Conservation (phyloP, 805 yeast genomes). For the Cyberlindnera sargentensis region DNA sequence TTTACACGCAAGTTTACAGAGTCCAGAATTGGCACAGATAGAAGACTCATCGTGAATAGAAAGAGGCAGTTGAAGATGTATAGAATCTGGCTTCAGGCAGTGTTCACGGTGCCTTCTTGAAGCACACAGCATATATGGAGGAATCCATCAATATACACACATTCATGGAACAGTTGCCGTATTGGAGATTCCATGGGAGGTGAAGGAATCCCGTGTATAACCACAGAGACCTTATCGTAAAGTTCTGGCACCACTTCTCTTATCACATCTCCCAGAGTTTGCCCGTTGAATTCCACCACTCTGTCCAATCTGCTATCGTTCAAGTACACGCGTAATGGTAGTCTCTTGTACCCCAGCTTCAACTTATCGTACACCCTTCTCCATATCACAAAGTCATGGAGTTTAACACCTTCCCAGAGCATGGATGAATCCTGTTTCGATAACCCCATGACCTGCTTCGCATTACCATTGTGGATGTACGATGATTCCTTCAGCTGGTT, state of each 20-base stretch:
- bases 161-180: slow-evolving; percentile 36
- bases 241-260: slow-evolving; percentile 36
- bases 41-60: slow-evolving; percentile 85
- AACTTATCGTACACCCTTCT: not conserved
- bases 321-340: slow-evolving; percentile 1
- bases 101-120: slow-evolving; percentile 43
- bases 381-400: slow-evolving; percentile 28
- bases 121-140: slow-evolving; percentile 32
- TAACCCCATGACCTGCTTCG: slow-evolving; percentile 74
- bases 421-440: slow-evolving; percentile 51
- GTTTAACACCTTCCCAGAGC: slow-evolving; percentile 48
- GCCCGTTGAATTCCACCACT: not conserved
- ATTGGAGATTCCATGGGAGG: slow-evolving; percentile 40
- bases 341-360: not conserved
- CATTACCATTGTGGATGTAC: slow-evolving; percentile 65
- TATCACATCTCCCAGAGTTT: slow-evolving; percentile 34
- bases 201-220: slow-evolving; percentile 46
- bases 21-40: slow-evolving; percentile 77
- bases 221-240: slow-evolving; percentile 38
- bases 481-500: slow-evolving; percentile 82
- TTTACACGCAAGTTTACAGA: slow-evolving; percentile 64
- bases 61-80: slow-evolving; percentile 93
- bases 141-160: slow-evolving; percentile 57
- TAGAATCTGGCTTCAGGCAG: slow-evolving; percentile 94
- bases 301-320: slow-evolving; percentile 1